Evolutionary conservation across 208 protist species (phyloP).

Genomic region (Willaertia magna): DNA sequence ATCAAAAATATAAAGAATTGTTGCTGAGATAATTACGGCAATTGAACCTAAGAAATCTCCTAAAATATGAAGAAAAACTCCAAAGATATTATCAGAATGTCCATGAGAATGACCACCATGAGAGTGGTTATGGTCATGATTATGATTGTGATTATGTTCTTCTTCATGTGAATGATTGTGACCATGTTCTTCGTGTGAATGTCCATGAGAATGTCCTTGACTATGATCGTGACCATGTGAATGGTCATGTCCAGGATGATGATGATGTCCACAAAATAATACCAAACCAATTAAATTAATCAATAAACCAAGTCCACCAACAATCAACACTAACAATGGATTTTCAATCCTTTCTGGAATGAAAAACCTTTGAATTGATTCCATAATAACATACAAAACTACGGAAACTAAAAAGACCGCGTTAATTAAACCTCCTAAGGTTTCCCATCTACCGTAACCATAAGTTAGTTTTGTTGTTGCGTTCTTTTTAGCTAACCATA

Average conservation of each 20-base stretch:
- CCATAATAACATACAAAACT: neutral
- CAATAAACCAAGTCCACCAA: conserved; percentile 15
- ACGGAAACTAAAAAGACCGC: neutral
- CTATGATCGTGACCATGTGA: conserved; percentile 14
- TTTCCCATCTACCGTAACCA: neutral
- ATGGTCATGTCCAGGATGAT: too few species aligned
- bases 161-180: conserved; percentile 15
- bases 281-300: conserved; percentile 16
- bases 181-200: conserved; percentile 16
- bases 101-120: conserved; percentile 1
- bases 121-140: conserved; percentile 20
- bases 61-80: conserved; percentile 46
- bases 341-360: neutral
- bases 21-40: conserved; percentile 35
- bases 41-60: conserved; percentile 45
- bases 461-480: neutral
- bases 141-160: conserved; percentile 23
- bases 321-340: conserved; percentile 10
- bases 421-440: neutral
- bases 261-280: too few species aligned
- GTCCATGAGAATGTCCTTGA: conserved; percentile 31
- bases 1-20: conserved; percentile 21
- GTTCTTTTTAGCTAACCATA: neutral
- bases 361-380: conserved; percentile 18
- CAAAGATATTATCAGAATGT: conserved; percentile 32